A percentile compares a stretch with the other conserved stretches of the same genome.
Evolutionary conservation across 306 rosid genomes (phyloP).

Genomic region (Fragaria vesca): DNA sequence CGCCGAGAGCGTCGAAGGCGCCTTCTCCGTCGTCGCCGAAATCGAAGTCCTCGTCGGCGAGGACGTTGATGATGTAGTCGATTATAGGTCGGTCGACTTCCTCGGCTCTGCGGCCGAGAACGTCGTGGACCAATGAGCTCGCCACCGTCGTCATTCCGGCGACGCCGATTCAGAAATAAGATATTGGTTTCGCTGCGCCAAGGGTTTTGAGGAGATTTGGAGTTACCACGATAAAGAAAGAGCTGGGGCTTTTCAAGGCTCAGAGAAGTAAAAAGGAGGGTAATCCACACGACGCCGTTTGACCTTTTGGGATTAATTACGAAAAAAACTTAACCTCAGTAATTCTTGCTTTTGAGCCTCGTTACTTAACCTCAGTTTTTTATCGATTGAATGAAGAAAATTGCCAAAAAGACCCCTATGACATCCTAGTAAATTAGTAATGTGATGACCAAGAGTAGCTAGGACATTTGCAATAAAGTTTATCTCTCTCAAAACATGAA

Average conservation of each 20-base stretch:
- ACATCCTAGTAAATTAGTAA: too few species aligned
- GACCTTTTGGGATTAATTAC: too few species aligned
- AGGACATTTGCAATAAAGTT: too few species aligned
- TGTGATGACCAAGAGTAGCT: too few species aligned
- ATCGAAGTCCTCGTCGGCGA: constrained; percentile 96
- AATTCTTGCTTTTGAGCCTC: too few species aligned
- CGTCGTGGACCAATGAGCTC: constrained; percentile 84
- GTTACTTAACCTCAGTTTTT: too few species aligned
- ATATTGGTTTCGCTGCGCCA: not conserved
- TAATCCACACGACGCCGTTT: not conserved
- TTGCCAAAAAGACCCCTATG: too few species aligned
- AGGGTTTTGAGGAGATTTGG: constrained; percentile 8
- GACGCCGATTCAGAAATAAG: constrained; percentile 10
- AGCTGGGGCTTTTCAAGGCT: not conserved
- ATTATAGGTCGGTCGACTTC: constrained; percentile 86
- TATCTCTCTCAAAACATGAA: too few species aligned
- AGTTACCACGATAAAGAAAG: not conserved
- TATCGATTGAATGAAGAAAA: too few species aligned
- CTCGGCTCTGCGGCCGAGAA: constrained; percentile 60
- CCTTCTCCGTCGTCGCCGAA: constrained; percentile 91
- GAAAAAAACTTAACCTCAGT: too few species aligned
- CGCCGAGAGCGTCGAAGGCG: constrained; percentile 80
- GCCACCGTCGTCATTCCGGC: constrained; percentile 69
- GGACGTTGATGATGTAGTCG: constrained; percentile 88
- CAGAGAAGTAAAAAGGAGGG: not conserved